Evolutionary conservation across 164 flowering plant species (phyloP).

Genomic region (Magnolia officinalis): DNA sequence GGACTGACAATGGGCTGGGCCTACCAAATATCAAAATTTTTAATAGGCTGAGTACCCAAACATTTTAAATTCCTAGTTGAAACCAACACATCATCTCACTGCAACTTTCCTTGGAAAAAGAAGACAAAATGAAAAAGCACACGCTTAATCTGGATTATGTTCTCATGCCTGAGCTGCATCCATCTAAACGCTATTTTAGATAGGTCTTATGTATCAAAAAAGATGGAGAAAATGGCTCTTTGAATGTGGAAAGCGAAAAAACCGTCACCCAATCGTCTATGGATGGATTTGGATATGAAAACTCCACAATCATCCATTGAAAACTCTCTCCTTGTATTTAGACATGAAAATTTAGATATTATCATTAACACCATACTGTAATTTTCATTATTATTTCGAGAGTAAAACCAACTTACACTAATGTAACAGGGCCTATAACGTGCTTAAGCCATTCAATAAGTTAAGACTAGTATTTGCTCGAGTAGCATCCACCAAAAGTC

Average conservation of each 20-base stretch:
- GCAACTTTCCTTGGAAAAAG: too few relatives aligned
- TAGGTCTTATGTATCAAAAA: too few relatives aligned
- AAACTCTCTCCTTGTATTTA: slow-evolving; percentile 42
- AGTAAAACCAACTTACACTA: neutral
- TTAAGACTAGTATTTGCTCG: neutral
- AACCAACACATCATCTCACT: too few relatives aligned
- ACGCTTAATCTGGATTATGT: too few relatives aligned
- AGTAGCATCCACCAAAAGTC: too few relatives aligned
- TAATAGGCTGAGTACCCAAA: too few relatives aligned
- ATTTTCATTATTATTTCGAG: neutral
- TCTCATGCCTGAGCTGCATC: too few relatives aligned
- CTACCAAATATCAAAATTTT: too few relatives aligned
- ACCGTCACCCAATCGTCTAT: slow-evolving; percentile 31
- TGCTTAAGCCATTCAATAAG: neutral
- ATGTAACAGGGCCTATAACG: neutral
- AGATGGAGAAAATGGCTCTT: neutral
- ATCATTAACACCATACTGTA: neutral
- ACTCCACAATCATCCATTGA: slow-evolving; percentile 46
- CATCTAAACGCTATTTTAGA: too few relatives aligned
- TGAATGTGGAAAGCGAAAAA: slow-evolving; percentile 33
- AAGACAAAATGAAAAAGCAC: too few relatives aligned
- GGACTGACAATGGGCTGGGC: too few relatives aligned
- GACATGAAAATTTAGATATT: neutral
- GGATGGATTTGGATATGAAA: slow-evolving; percentile 20
- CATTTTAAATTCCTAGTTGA: too few relatives aligned